Evolutionary conservation across 352 stramenopile species (phyloP), one percentile per base, ranked within the genome.

Genomic region (Plasmopara viticola): DNA sequence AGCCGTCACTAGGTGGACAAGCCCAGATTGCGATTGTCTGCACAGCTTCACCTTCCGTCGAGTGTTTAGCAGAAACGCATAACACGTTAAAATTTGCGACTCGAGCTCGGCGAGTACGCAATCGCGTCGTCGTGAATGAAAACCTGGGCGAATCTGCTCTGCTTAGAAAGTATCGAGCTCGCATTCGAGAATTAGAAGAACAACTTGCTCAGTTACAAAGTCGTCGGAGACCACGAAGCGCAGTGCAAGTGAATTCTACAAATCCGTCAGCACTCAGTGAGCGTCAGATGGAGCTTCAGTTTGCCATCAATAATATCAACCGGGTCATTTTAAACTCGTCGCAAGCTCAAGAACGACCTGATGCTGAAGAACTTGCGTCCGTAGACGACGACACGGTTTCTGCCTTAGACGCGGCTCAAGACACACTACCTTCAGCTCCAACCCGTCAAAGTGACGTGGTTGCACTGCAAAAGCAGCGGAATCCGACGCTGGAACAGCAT

Each of bases 1-100:
- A 99, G 73, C 94, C 96, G 5, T 97, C 92, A 10, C 73, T 99
- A 10, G 91, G 86, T 17, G 96, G 96, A 8, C 97, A 98, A 68
- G 93, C 94, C 34, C 80, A 94, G 38, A 98, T 98, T 66, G 93
- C 95, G n/a, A 87, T 99, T 38, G 90, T 98, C 57, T 98, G 93
- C 48, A 98, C 95, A 56, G 87, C 95, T 14, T 97, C 95, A 6
- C 90, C 95, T 13, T 96, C 91, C 0, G 87, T 97, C 41, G 73
- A 94, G 12, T 98, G 96, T 56, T 68, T 97, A 25, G 78, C 96
- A 28, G 95, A 98, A 66, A 98, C 93, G 25, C 78, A 95, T 58
- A 96, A 87, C 48, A 98, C 96, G 51, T 80, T 99, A 45, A 95
- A 98, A 77, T 99, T 99, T 75, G 96, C 94, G 1, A 89, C 76